Percentiles rank a stretch among this genome's conserved stretches.
These are phyloP conservation scores for Pythium brachiatum DNA, from an alignment of 352 stramenopile genomes.

Conservation along the genomic window DNA sequence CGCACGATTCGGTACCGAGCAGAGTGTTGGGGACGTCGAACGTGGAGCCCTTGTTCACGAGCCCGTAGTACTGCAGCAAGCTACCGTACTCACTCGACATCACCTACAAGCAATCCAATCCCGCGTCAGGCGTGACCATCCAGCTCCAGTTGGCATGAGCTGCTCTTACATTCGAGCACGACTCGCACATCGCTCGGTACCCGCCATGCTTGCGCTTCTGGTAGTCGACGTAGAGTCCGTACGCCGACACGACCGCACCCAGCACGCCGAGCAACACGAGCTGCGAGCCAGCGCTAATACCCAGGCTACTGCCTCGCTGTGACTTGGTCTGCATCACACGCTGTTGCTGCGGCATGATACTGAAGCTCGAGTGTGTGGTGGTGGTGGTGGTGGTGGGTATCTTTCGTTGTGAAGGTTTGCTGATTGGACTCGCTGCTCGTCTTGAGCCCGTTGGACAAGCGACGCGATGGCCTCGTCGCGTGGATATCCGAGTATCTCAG, in stretches of 20 bases:
- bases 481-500: background rate
- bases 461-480: background rate
- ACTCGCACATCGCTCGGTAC: constrained; percentile 61
- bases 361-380: background rate
- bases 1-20: constrained; percentile 27
- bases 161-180: constrained; percentile 49
- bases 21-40: constrained; percentile 51
- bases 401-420: background rate
- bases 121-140: background rate
- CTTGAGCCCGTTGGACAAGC: background rate
- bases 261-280: constrained; percentile 25
- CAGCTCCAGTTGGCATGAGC: too few species aligned
- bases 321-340: background rate
- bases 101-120: constrained; percentile 22
- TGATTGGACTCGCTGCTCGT: background rate
- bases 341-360: background rate
- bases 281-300: background rate
- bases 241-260: constrained; percentile 25
- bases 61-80: constrained; percentile 37
- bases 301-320: background rate
- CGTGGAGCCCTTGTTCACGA: constrained; percentile 39
- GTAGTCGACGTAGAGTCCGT: constrained; percentile 48
- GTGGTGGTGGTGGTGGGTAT: too few species aligned
- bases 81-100: constrained; percentile 57
- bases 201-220: constrained; percentile 35